Base-by-base conservation (phyloP, 1,139 yeast species). In the Taphrina wiesneri region DNA sequence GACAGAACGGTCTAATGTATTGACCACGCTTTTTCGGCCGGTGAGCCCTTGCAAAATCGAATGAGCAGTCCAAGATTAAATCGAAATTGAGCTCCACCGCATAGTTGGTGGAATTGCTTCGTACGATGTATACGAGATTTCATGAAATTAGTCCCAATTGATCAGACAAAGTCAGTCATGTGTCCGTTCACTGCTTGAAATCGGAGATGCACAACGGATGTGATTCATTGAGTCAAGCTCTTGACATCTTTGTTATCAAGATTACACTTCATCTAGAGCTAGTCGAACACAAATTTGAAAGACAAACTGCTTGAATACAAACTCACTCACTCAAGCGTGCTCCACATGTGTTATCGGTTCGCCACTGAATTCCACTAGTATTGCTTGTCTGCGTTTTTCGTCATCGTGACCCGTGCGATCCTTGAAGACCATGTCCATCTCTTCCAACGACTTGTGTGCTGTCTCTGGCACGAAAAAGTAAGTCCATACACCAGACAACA, bases 401-500 rank as follows among this genome's bases (percentile, higher is more conserved):
- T 63, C 68, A 23, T 46, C 39, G 28, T 51, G 43, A 26, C 67
- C 68, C 6, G 63, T 23, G 28, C 54, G 26, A 56, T 66, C 68
- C 32, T 49, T 54, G 52, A 84, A 83, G 32, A 84, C 77, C 65
- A 79, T 83, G 71, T 84, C 86, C 69, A 84, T 83, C 72, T 83
- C 85, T 74, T 84, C 87, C 72, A 84, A 78, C 19, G 85, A 82
- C 72, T 81, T 80, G 68, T 82, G 84, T 71, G 82, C 82, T 0
- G 87, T 84, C 74, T 84, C 87, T 9, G 86, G 86, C 80, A 82
- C 82, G 73, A 81, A 79, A 49, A 83, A 73, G 75, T 72, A 70
- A 69, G 74, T 72, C 47, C 68, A 70, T 23, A 69, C 30, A 72
- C 68, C 73, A 70, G 75, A 77, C 75, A 75, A 75, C 76, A 71